Evolutionary conservation across 768 basidiomycete genomes (phyloP), one percentile per base, ranked within the genome.

Genomic region (Rhodotorula taiwanensis): DNA sequence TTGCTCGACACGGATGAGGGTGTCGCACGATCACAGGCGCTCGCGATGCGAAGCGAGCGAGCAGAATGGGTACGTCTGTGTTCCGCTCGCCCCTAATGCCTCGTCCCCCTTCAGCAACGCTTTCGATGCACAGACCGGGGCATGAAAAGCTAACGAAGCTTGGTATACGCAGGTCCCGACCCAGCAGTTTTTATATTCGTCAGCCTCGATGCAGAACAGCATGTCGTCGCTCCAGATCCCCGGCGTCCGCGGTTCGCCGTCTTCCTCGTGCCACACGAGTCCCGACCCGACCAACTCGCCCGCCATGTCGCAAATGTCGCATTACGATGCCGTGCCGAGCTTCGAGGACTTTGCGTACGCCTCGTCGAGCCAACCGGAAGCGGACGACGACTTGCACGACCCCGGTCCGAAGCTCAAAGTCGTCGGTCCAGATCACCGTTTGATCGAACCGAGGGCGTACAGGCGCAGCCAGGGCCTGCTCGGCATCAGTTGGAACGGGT

Each of bases 401-500:
- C 62, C 63, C 20, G 63, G 58, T 15, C 36, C 52, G 44, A 44
- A 57, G 27, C 27, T 57, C 21, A 39, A 47, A 20, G 33, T 43
- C 3, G 33, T 41, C 30, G 78, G 82, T 18, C 80, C 85, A 58
- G 86, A 66, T 18, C 51, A 50, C n/a, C 51, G 57, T 21, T 30
- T 60, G 25, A n/a, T 59, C 30, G 56, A 77, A 50, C 79, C 81
- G 6, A 87, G 86, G 56, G 83, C 85, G 4, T 70, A 87, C 39
- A 87, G 90, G 74, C 91, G 89, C 8, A 55, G 43, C 20, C 20
- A 44, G 43, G 43, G 43, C 9, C 23, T 18, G 43, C 20, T 44
- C 20, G 43, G 43, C 55, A 4, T 91, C 74, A 92, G 89, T 9
- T 76, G 79, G 21, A 80, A 91, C 75, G 94, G 94, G 4, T 86